Evolutionary conservation across 2,329 filamentous ascomycete species (phyloP).

Genomic region (Hypoxylon sp.): DNA sequence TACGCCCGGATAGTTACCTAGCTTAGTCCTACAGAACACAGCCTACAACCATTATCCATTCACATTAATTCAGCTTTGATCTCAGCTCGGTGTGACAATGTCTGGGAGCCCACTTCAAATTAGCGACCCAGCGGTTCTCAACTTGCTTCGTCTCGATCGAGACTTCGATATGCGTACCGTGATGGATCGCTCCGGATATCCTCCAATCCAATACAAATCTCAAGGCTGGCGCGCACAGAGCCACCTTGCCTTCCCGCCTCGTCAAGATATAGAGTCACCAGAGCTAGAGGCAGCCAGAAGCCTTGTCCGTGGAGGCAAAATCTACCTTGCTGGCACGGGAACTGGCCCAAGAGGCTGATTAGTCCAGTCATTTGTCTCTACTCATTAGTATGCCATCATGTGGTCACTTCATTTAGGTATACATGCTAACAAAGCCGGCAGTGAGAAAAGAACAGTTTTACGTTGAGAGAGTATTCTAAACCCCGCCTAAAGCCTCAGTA

Average conservation of each 20-base stretch:
- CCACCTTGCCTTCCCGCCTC: conserved; percentile 22
- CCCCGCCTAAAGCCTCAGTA: too few relatives aligned
- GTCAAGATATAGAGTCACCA: not conserved
- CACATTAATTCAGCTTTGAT: not conserved
- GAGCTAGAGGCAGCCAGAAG: conserved; percentile 9
- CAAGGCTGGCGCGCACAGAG: conserved; percentile 23
- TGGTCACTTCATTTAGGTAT: not conserved
- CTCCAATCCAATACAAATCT: conserved; percentile 27
- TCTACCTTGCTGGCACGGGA: conserved; percentile 26
- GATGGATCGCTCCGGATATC: conserved; percentile 26
- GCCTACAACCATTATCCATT: not conserved
- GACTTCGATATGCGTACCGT: conserved; percentile 31
- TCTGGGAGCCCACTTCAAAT: conserved; percentile 25
- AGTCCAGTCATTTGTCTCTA: not conserved
- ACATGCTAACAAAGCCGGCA: not conserved
- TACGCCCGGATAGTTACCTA: not conserved
- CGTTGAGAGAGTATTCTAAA: too few relatives aligned
- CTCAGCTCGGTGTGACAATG: conserved; percentile 5
- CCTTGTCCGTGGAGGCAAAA: conserved; percentile 25
- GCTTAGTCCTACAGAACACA: not conserved
- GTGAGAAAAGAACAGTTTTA: too few relatives aligned
- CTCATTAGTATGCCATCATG: not conserved
- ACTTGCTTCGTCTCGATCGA: conserved; percentile 20
- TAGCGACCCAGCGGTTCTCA: conserved; percentile 18
- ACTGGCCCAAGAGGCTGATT: not conserved